A percentile compares a stretch with the other conserved stretches of the same genome.
Evolutionary conservation across 768 basidiomycete genomes (phyloP).

Genomic region (Leucocoprinus leucothites): DNA sequence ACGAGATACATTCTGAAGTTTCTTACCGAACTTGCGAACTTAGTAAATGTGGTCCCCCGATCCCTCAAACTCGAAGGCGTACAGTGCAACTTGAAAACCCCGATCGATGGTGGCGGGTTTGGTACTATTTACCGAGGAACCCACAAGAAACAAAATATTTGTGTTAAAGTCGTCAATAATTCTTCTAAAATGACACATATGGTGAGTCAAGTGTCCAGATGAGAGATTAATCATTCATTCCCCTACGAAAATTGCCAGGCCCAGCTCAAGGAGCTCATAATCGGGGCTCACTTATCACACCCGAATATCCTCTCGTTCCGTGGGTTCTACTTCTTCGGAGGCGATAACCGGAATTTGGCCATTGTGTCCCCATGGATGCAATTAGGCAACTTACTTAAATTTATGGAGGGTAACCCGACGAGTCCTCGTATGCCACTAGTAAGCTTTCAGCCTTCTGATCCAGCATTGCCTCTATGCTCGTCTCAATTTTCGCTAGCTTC

Average conservation of each 20-base stretch:
- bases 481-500: background rate
- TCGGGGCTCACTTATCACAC: conserved; percentile 32
- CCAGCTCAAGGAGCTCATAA: conserved; percentile 22
- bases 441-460: background rate
- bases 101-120: background rate
- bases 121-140: background rate
- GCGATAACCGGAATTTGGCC: background rate
- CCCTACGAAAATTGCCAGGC: background rate
- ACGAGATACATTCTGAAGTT: too few relatives aligned
- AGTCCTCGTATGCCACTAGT: conserved; percentile 17
- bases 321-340: conserved; percentile 21
- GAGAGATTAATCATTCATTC: background rate
- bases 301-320: conserved; percentile 33
- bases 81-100: too few relatives aligned
- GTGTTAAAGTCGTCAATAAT: conserved; percentile 8
- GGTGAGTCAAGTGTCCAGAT: background rate
- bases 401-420: conserved; percentile 9
- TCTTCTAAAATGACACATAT: too few relatives aligned
- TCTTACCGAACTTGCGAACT: too few relatives aligned
- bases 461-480: too few relatives aligned
- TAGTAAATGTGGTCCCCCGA: too few relatives aligned
- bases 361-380: conserved; percentile 21
- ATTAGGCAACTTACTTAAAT: conserved; percentile 17
- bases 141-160: background rate
- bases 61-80: too few relatives aligned